A percentile compares a stretch with the other conserved stretches of the same genome.
Evolutionary conservation across 768 basidiomycete genomes (phyloP).

Genomic region (Tulasnella sp.): DNA sequence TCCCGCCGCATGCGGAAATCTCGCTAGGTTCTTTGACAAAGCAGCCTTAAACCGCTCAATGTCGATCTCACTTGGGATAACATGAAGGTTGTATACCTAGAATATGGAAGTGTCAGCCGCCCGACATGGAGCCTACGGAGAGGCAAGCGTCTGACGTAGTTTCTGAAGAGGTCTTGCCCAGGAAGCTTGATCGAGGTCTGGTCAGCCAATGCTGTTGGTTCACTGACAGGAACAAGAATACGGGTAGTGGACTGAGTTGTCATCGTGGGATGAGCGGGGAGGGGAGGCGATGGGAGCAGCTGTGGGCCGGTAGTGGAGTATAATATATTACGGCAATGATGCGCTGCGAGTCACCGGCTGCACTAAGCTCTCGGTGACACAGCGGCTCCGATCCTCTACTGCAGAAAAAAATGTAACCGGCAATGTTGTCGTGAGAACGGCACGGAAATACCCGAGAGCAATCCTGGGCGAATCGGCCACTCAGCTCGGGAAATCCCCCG

Average conservation of each 20-base stretch:
- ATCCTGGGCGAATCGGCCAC: neutral
- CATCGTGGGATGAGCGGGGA: neutral
- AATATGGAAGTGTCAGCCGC: neutral
- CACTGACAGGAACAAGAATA: neutral
- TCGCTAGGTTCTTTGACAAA: neutral
- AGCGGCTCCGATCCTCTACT: neutral
- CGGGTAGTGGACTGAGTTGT: neutral
- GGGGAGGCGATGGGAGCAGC: neutral
- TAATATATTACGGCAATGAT: neutral
- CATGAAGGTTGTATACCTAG: neutral
- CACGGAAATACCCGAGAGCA: neutral
- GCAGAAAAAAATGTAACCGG: neutral
- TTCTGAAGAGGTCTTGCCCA: neutral
- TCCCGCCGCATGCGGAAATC: constrained; percentile 8
- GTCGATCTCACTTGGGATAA: constrained; percentile 5
- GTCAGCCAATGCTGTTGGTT: neutral
- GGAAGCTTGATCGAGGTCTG: neutral
- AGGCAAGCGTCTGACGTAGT: neutral
- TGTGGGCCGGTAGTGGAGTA: neutral
- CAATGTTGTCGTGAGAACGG: neutral
- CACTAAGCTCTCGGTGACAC: neutral
- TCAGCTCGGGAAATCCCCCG: neutral
- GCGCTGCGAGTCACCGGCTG: neutral
- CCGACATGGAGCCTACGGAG: neutral
- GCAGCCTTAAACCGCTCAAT: constrained; percentile 1